Evolutionary conservation across 176 grass and related monocot species (phyloP).

Genomic region (Triticum turgidum): DNA sequence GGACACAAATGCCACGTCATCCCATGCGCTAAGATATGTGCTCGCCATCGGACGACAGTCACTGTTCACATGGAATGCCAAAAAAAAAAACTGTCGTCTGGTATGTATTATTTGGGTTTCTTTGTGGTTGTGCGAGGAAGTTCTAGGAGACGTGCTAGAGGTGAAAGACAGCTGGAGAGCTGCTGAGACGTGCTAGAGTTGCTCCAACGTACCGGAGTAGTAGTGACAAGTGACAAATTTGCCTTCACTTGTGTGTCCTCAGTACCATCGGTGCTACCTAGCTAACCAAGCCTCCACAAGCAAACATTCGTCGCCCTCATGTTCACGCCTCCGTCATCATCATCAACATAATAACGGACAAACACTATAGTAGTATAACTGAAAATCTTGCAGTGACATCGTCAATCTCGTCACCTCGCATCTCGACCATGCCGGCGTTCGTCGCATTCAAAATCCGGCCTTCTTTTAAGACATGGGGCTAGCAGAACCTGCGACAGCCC

Average conservation of each 20-base stretch:
- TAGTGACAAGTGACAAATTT: neutral
- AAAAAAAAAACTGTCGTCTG: too few relatives aligned
- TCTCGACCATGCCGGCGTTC: neutral
- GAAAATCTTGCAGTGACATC: neutral
- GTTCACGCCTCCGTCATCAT: neutral
- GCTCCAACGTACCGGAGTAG: too few relatives aligned
- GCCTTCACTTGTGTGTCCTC: neutral
- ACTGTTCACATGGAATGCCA: too few relatives aligned
- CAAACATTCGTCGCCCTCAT: neutral
- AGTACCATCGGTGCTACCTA: neutral
- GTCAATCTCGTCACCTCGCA: neutral
- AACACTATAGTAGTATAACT: neutral
- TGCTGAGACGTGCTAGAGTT: too few relatives aligned
- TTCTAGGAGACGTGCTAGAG: too few relatives aligned
- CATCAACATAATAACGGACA: neutral
- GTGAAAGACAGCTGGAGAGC: too few relatives aligned
- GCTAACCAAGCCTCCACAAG: neutral
- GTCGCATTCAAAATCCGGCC: neutral
- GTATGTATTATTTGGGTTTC: too few relatives aligned
- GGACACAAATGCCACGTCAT: too few relatives aligned
- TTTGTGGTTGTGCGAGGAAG: too few relatives aligned
- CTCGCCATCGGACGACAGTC: too few relatives aligned
- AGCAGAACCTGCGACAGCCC: neutral
- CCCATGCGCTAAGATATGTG: too few relatives aligned
- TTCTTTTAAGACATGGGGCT: neutral